phyloP scores from a whole-genome alignment of 768 basidiomycete species.

The Harrya chromipes region DNA sequence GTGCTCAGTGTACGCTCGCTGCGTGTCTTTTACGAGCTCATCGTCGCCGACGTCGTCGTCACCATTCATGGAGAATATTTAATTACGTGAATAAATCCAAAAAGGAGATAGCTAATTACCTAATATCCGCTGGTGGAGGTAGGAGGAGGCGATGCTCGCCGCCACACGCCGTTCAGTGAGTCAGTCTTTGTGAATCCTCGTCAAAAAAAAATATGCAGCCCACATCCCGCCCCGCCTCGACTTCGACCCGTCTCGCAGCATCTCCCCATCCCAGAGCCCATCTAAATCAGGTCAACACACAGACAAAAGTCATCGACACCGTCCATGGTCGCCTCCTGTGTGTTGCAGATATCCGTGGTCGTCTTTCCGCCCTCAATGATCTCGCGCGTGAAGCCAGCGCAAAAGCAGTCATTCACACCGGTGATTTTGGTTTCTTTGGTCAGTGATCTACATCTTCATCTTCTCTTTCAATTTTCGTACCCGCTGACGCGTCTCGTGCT shows the following conservation, averaged over 20 bases:
- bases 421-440: conserved; percentile 99
- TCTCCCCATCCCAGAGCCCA: conserved; percentile 53
- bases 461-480: not conserved
- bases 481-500: conserved; percentile 19
- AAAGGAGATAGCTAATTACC: conserved; percentile 26
- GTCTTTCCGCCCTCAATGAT: conserved; percentile 84
- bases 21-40: conserved; percentile 24
- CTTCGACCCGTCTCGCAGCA: conserved; percentile 54
- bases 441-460: conserved; percentile 21
- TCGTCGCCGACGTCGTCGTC: conserved; percentile 22
- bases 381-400: conserved; percentile 87
- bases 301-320: conserved; percentile 77
- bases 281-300: conserved; percentile 59
- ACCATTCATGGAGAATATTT: conserved; percentile 7
- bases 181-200: conserved; percentile 20
- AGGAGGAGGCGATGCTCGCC: conserved; percentile 1
- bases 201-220: conserved; percentile 47
- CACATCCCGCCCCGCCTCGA: conserved; percentile 55
- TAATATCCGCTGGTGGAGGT: conserved; percentile 11
- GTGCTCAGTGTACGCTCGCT: conserved; percentile 10
- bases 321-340: conserved; percentile 87
- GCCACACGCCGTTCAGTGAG: conserved; percentile 11
- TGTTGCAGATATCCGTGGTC: conserved; percentile 90
- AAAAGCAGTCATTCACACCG: conserved; percentile 92
- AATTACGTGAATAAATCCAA: conserved; percentile 7